Percentiles rank a stretch among this genome's conserved stretches.
Evolutionary conservation across 257 asterid genomes (phyloP).

Genomic region (Paulownia fortunei): DNA sequence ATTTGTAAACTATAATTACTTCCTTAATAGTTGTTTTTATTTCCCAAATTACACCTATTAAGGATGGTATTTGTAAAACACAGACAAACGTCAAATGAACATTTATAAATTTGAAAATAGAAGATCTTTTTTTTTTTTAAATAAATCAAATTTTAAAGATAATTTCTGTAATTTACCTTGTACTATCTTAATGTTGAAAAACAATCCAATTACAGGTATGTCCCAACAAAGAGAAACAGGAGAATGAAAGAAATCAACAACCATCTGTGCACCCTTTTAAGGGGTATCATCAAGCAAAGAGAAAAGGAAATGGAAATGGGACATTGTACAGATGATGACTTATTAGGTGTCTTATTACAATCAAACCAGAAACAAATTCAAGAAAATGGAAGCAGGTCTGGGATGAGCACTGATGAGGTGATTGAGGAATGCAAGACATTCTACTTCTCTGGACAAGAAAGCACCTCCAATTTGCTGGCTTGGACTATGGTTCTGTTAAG

Average conservation of each 20-base stretch:
- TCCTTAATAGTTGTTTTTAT: too few species aligned
- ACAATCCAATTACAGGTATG: constrained; percentile 34
- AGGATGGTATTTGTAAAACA: too few species aligned
- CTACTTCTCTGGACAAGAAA: constrained; percentile 64
- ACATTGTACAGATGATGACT: constrained; percentile 34
- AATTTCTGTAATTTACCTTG: too few species aligned
- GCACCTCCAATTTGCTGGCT: constrained; percentile 45
- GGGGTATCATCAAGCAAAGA: constrained; percentile 38
- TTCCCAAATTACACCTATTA: too few species aligned
- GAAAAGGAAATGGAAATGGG: constrained; percentile 35
- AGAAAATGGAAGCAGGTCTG: constrained; percentile 43
- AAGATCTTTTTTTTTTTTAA: too few species aligned
- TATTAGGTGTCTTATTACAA: constrained; percentile 43
- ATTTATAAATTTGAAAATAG: too few species aligned
- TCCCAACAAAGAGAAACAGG: constrained; percentile 54
- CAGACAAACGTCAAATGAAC: too few species aligned
- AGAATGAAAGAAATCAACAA: constrained; percentile 48
- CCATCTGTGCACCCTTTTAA: constrained; percentile 34
- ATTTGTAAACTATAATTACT: too few species aligned
- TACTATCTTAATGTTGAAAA: too few species aligned
- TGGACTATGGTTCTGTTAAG: constrained; percentile 63
- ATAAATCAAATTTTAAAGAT: too few species aligned
- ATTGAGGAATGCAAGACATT: constrained; percentile 64
- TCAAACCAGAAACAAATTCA: constrained; percentile 45
- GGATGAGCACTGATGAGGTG: constrained; percentile 58